phyloP scores from a whole-genome alignment of 495 filamentous ascomycete genomes.

The Penicillium malachiteum region DNA sequence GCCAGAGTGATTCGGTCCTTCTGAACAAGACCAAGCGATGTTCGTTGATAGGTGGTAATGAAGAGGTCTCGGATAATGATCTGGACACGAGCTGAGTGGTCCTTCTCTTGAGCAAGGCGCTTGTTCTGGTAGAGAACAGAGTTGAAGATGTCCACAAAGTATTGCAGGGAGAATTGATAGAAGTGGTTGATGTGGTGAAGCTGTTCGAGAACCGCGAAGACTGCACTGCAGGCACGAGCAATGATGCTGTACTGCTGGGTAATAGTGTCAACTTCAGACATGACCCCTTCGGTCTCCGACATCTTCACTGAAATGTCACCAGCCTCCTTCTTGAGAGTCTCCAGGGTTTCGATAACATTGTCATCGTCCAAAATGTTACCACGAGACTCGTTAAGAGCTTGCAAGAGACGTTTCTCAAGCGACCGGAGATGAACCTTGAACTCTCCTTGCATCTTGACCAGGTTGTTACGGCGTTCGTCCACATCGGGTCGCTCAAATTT shows the following conservation, averaged over 20 bases:
- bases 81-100: constrained; percentile 74
- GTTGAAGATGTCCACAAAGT: constrained; percentile 96
- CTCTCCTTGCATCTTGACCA: constrained; percentile 97
- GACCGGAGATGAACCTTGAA: constrained; percentile 96
- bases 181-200: constrained; percentile 98
- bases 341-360: constrained; percentile 94
- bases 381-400: constrained; percentile 93
- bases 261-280: constrained; percentile 94
- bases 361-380: constrained; percentile 99
- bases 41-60: constrained; percentile 86
- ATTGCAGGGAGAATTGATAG: constrained; percentile 98
- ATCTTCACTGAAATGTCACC: constrained; percentile 95
- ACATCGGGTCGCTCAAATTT: constrained; percentile 97
- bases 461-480: constrained; percentile 91
- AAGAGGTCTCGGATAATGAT: constrained; percentile 89
- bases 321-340: constrained; percentile 96
- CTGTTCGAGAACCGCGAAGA: constrained; percentile 95
- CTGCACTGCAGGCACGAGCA: constrained; percentile 90
- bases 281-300: constrained; percentile 93
- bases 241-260: constrained; percentile 91
- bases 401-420: constrained; percentile 91
- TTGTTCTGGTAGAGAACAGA: constrained; percentile 83
- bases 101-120: constrained; percentile 65
- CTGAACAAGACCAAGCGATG: constrained; percentile 87
- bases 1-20: constrained; percentile 92